Evolutionary conservation across 345 rosid genomes (phyloP).

Genomic region (Hypericum perforatum): DNA sequence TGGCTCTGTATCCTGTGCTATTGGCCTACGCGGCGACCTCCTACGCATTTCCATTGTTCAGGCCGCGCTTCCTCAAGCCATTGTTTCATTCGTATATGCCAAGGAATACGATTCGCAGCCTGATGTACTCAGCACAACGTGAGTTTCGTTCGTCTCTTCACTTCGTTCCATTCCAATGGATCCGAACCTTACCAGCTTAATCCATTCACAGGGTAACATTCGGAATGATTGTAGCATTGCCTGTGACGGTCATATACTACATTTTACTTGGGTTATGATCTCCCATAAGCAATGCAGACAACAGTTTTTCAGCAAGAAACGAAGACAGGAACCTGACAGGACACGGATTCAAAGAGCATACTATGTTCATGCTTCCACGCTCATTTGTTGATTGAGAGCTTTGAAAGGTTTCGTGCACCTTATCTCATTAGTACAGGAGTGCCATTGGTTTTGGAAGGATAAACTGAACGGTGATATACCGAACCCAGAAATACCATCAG

Average conservation of each 20-base stretch:
- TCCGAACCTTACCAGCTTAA: too few relatives aligned
- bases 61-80: conserved; percentile 84
- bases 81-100: conserved; percentile 75
- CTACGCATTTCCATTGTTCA: conserved; percentile 68
- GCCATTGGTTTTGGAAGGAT: too few relatives aligned
- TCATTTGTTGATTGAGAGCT: too few relatives aligned
- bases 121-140: conserved; percentile 66
- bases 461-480: too few relatives aligned
- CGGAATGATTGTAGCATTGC: conserved; percentile 77
- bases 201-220: conserved; percentile 58
- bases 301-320: too few relatives aligned
- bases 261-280: conserved; percentile 46
- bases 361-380: too few relatives aligned
- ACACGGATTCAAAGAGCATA: too few relatives aligned
- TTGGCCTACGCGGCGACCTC: conserved; percentile 38
- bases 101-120: conserved; percentile 69
- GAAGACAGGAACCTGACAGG: too few relatives aligned
- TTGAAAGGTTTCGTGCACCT: too few relatives aligned
- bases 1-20: conserved; percentile 39
- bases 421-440: too few relatives aligned
- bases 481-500: too few relatives aligned
- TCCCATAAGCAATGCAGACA: too few relatives aligned
- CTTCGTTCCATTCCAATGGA: background rate
- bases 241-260: conserved; percentile 64
- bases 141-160: conserved; percentile 15